Conservation (phyloP, 495 filamentous ascomycete genomes). For the Neurospora africana region DNA sequence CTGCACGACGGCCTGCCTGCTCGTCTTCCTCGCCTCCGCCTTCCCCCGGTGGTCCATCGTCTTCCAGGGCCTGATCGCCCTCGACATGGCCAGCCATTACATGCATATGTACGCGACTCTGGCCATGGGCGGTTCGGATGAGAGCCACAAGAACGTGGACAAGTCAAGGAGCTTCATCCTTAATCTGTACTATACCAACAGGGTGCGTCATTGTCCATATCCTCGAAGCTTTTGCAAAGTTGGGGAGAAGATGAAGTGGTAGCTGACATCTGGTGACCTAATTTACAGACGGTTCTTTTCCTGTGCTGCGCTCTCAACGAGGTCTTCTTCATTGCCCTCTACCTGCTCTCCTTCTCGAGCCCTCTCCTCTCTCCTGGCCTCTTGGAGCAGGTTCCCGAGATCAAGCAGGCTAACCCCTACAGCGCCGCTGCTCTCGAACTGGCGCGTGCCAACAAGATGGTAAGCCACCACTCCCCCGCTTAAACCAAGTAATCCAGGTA, state of each 20-base stretch:
- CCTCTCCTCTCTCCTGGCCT: conserved; percentile 77
- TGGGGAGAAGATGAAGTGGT: conserved; percentile 3
- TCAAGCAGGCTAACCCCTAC: conserved; percentile 65
- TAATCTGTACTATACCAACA: conserved; percentile 93
- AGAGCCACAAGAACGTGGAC: conserved; percentile 92
- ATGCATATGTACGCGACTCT: conserved; percentile 96
- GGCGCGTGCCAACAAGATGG: conserved; percentile 90
- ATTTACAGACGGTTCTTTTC: conserved; percentile 73
- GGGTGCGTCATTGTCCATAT: conserved; percentile 43
- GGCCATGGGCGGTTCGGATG: conserved; percentile 63
- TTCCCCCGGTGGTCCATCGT: conserved; percentile 86
- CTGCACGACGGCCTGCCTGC: conserved; percentile 86
- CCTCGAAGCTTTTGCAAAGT: neutral
- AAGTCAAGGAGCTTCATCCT: conserved; percentile 66
- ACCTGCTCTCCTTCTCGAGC: conserved; percentile 92
- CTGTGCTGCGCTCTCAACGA: conserved; percentile 85
- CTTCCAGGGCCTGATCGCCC: conserved; percentile 83
- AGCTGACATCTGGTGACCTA: conserved; percentile 5
- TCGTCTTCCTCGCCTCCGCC: conserved; percentile 86
- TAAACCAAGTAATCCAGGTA: neutral
- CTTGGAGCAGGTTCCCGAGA: conserved; percentile 40
- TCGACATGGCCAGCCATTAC: conserved; percentile 93
- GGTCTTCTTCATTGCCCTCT: conserved; percentile 92
- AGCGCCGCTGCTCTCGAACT: conserved; percentile 85
- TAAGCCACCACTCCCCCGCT: conserved; percentile 33